Evolutionary conservation across 2,329 filamentous ascomycete species (phyloP).

Genomic region (Claviceps sp.): DNA sequence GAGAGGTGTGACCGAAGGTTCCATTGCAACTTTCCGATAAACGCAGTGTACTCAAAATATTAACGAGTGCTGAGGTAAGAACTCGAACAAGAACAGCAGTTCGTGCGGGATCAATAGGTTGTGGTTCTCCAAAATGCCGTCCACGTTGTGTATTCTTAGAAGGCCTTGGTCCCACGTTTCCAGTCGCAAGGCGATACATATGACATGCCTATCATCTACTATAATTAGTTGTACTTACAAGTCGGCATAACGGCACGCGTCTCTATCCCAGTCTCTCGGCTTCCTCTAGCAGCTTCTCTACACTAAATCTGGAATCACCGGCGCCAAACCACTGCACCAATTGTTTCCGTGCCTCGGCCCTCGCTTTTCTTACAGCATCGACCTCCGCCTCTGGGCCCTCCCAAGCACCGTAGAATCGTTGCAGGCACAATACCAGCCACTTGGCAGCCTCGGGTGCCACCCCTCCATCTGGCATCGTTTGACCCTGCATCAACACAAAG

Average conservation of each 20-base stretch:
- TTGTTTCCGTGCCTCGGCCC: slow-evolving; percentile 48
- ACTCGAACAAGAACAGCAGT: too few species aligned
- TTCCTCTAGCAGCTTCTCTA: slow-evolving; percentile 80
- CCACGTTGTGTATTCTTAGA: too few species aligned
- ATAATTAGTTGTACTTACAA: too few species aligned
- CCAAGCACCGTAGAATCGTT: slow-evolving; percentile 77
- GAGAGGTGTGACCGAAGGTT: too few species aligned
- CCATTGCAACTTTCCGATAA: too few species aligned
- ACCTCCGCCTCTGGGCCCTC: slow-evolving; percentile 27
- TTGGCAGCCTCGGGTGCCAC: slow-evolving; percentile 70
- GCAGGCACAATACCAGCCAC: slow-evolving; percentile 84
- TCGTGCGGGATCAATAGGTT: too few species aligned
- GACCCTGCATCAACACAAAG: slow-evolving; percentile 75
- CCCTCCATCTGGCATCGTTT: slow-evolving; percentile 62
- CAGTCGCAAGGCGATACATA: too few species aligned
- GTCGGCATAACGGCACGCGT: background rate
- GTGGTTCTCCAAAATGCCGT: too few species aligned
- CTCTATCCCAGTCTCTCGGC: slow-evolving; percentile 59
- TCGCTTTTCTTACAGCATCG: slow-evolving; percentile 34
- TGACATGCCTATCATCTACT: background rate
- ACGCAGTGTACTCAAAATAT: too few species aligned
- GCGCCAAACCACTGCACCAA: slow-evolving; percentile 70
- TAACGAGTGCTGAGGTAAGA: too few species aligned
- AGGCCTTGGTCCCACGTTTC: too few species aligned
- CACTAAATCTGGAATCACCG: slow-evolving; percentile 66